Percentiles rank a stretch among this genome's conserved stretches.
These are phyloP conservation scores for Agaricales sp. DNA, from an alignment of 1,284 basidiomycete species.

Conservation along the genomic window DNA sequence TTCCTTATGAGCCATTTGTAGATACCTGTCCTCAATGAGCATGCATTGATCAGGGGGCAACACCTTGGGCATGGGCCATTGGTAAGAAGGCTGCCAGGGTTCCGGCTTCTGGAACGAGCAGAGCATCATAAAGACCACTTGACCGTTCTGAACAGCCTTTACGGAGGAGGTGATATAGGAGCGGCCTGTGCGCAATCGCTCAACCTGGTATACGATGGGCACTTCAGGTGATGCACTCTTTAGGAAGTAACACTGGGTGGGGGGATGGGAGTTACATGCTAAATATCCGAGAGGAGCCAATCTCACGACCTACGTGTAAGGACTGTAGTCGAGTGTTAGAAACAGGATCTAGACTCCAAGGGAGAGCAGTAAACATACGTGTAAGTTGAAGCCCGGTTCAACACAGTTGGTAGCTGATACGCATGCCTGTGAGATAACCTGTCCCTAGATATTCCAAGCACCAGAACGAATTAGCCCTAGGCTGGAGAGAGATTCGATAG, in stretches of 20 bases:
- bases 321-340: constrained; percentile 32
- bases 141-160: constrained; percentile 62
- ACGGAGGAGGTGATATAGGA: constrained; percentile 70
- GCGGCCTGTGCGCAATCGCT: constrained; percentile 73
- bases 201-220: constrained; percentile 80
- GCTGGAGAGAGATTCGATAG: background rate
- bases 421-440: constrained; percentile 83
- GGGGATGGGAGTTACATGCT: constrained; percentile 2
- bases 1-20: constrained; percentile 22
- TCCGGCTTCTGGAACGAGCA: constrained; percentile 84
- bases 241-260: constrained; percentile 70
- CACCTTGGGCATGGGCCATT: constrained; percentile 54
- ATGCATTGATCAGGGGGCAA: constrained; percentile 57
- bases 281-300: background rate
- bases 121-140: constrained; percentile 71
- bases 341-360: constrained; percentile 1
- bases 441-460: constrained; percentile 22
- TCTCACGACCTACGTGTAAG: constrained; percentile 45
- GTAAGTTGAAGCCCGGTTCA: constrained; percentile 53
- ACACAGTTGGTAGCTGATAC: constrained; percentile 74
- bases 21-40: constrained; percentile 41
- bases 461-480: background rate
- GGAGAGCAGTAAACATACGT: constrained; percentile 54
- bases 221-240: constrained; percentile 66
- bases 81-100: constrained; percentile 56